Conservation (phyloP, 2,329 filamentous ascomycete species). For the Fusarium buharicum region DNA sequence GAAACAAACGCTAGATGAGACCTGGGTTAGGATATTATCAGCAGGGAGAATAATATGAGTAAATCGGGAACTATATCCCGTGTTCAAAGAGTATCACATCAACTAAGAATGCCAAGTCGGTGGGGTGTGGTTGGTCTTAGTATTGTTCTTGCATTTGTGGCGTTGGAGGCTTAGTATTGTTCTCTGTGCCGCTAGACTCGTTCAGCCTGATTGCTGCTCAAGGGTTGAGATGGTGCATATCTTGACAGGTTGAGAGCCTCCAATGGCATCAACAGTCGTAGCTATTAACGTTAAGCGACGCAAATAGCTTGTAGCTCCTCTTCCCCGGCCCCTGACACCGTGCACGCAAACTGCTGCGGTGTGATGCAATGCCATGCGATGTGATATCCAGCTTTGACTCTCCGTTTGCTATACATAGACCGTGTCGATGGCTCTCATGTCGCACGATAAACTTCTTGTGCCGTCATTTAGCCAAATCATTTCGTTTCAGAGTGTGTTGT, state of each 20-base stretch:
- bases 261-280: conserved; percentile 19
- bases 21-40: conserved; percentile 38
- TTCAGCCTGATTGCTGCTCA: conserved; percentile 12
- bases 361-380: not conserved
- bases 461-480: conserved; percentile 14
- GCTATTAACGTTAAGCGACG: conserved; percentile 1
- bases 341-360: conserved; percentile 24
- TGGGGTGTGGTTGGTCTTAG: conserved; percentile 40
- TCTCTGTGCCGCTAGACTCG: conserved; percentile 32
- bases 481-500: conserved; percentile 21
- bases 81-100: conserved; percentile 35
- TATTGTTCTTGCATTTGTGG: conserved; percentile 50
- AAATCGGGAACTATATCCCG: conserved; percentile 24
- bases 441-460: conserved; percentile 16
- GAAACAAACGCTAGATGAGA: conserved; percentile 27
- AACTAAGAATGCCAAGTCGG: conserved; percentile 27
- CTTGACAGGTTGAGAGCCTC: conserved; percentile 34
- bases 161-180: conserved; percentile 50
- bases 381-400: conserved; percentile 2
- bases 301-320: conserved; percentile 13
- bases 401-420: not conserved
- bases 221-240: conserved; percentile 30
- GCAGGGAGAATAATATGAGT: conserved; percentile 30
- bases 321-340: conserved; percentile 27
- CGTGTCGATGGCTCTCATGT: conserved; percentile 11